phyloP scores from a whole-genome alignment of 1,284 basidiomycete species.

The Rhizoctonia solani region DNA sequence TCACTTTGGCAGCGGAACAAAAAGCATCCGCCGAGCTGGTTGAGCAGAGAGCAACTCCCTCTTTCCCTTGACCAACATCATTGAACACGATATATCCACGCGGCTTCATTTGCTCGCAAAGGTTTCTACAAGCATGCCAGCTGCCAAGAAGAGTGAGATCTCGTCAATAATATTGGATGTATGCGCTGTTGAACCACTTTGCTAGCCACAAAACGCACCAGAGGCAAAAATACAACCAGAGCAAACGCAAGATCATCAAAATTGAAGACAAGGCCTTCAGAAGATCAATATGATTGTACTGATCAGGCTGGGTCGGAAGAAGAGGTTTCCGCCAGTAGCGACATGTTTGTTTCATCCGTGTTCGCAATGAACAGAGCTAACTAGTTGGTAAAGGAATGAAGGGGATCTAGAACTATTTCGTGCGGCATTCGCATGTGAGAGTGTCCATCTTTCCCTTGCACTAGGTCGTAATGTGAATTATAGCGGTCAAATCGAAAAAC shows the following conservation, averaged over 20 bases:
- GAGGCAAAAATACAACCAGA: conserved; percentile 1
- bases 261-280: background rate
- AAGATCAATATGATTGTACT: background rate
- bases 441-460: background rate
- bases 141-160: background rate
- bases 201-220: conserved; percentile 4
- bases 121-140: background rate
- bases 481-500: conserved; percentile 29
- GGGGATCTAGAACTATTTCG: conserved; percentile 22
- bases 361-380: background rate
- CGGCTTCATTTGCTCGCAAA: background rate
- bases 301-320: background rate
- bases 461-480: background rate
- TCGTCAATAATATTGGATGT: background rate
- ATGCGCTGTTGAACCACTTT: conserved; percentile 12
- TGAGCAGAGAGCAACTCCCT: no score
- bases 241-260: background rate
- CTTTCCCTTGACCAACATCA: no score
- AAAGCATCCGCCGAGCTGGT: background rate
- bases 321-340: conserved; percentile 4
- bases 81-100: no score
- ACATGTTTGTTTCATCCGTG: background rate
- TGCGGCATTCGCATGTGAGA: conserved; percentile 28
- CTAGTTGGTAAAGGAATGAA: background rate
- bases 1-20: background rate